Percentiles rank a stretch among this genome's conserved stretches.
phyloP scores from a whole-genome alignment of 805 yeast species.

The Dipodascopsis uninucleata region DNA sequence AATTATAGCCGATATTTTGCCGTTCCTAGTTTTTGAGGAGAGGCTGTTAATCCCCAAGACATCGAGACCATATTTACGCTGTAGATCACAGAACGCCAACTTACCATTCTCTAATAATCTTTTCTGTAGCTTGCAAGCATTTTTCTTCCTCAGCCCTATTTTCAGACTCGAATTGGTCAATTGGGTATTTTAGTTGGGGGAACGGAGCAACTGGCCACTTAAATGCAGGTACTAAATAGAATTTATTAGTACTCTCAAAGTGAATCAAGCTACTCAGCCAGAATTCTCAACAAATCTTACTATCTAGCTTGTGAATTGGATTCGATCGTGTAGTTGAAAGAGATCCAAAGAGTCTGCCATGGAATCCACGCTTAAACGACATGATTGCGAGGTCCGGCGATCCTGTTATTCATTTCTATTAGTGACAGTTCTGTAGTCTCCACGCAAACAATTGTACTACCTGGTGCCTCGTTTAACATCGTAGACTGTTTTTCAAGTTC shows the following conservation, averaged over 20 bases:
- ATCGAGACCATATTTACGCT: not conserved
- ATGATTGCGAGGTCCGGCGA: conserved; percentile 81
- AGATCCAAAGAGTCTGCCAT: conserved; percentile 90
- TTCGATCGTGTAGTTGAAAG: conserved; percentile 89
- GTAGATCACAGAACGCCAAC: not conserved
- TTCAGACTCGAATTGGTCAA: conserved; percentile 57
- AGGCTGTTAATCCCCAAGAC: not conserved
- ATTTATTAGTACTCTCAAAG: conserved; percentile 40
- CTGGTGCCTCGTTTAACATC: conserved; percentile 82
- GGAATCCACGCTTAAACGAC: conserved; percentile 87
- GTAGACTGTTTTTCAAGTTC: conserved; percentile 65
- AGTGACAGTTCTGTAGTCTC: too few species aligned
- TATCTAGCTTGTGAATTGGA: conserved; percentile 82
- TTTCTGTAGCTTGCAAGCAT: conserved; percentile 73
- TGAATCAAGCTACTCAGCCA: not conserved
- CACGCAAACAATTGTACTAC: conserved; percentile 38
- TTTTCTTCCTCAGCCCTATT: conserved; percentile 77
- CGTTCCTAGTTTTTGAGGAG: too few species aligned
- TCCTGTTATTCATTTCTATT: conserved; percentile 6
- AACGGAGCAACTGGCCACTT: conserved; percentile 96
- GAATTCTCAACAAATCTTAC: too few species aligned
- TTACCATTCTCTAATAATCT: conserved; percentile 61
- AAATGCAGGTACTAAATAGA: conserved; percentile 89
- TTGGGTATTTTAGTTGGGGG: conserved; percentile 81
- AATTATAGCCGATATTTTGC: conserved; percentile 82